Conservation (phyloP, 129 eudicot genomes). For the Gnaphalium uliginosum region DNA sequence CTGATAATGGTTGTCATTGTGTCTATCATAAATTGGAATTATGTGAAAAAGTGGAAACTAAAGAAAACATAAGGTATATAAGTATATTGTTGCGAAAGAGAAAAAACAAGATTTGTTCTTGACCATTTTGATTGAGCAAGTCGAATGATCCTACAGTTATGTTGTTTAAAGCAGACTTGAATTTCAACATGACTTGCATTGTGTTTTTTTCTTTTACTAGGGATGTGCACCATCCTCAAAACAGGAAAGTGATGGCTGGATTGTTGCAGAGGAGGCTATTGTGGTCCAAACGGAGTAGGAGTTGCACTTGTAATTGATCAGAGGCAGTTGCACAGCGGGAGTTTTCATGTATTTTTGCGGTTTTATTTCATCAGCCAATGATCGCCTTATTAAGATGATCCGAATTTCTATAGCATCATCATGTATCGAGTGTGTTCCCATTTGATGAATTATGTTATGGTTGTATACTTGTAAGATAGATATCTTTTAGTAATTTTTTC, state of each 20-base stretch:
- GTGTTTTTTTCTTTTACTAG: slow-evolving; percentile 29
- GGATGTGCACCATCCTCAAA: slow-evolving; percentile 45
- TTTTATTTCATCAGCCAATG: neutral
- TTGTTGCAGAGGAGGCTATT: slow-evolving; percentile 66
- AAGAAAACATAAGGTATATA: neutral
- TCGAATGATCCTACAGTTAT: neutral
- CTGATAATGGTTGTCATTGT: too few species aligned
- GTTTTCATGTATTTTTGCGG: neutral
- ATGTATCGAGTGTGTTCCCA: too few species aligned
- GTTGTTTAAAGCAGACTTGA: neutral
- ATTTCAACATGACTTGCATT: neutral
- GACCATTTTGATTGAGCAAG: neutral
- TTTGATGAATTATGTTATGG: too few species aligned
- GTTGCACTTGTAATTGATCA: neutral
- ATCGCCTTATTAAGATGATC: neutral
- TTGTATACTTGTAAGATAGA: too few species aligned
- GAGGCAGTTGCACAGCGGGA: neutral
- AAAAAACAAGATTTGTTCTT: neutral
- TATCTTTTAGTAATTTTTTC: too few species aligned
- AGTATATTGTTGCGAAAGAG: neutral
- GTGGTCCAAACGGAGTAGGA: slow-evolving; percentile 56
- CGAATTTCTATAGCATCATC: neutral
- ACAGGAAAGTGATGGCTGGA: slow-evolving; percentile 57
- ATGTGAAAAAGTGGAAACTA: neutral
- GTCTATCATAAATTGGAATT: too few species aligned